These are phyloP conservation scores for Babesia ovis DNA, from an alignment of 169 alveolate species.

Conservation along the genomic window DNA sequence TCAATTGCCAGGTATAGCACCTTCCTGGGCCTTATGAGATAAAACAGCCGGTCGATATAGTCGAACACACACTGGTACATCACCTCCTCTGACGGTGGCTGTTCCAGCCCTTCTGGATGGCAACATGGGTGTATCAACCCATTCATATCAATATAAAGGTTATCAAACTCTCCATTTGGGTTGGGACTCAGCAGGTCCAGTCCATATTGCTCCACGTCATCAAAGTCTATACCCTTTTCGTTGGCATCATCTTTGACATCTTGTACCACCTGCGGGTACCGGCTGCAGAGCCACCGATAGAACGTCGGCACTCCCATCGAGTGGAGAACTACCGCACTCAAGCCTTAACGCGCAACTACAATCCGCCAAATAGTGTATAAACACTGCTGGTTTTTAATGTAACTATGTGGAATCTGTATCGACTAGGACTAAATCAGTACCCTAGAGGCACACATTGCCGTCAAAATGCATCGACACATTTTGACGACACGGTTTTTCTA, in stretches of 20 bases:
- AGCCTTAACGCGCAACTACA: too few species aligned
- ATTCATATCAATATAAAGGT: constrained; percentile 98
- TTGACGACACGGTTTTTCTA: too few species aligned
- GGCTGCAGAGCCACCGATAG: constrained; percentile 93
- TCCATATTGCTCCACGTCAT: constrained; percentile 64
- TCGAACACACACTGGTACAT: constrained; percentile 90
- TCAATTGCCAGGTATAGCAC: constrained; percentile 95
- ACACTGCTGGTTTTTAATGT: too few species aligned
- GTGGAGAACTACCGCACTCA: too few species aligned
- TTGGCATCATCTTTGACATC: constrained; percentile 80
- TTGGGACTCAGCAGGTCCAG: constrained; percentile 64
- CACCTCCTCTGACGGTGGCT: constrained; percentile 89
- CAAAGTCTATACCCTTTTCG: constrained; percentile 72
- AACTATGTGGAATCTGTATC: too few species aligned
- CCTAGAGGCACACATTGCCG: too few species aligned
- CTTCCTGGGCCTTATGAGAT: constrained; percentile 92
- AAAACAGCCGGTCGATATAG: constrained; percentile 91
- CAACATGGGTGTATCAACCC: constrained; percentile 99
- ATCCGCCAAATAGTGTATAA: too few species aligned
- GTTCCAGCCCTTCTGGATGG: constrained; percentile 86
- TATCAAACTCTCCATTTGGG: constrained; percentile 86
- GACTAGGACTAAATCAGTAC: too few species aligned
- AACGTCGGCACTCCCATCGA: constrained; percentile 99
- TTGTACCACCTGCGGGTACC: constrained; percentile 93
- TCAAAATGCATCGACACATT: too few species aligned